Conservation (phyloP, 2,329 filamentous ascomycete genomes). For the Sporothrix pallida region DNA sequence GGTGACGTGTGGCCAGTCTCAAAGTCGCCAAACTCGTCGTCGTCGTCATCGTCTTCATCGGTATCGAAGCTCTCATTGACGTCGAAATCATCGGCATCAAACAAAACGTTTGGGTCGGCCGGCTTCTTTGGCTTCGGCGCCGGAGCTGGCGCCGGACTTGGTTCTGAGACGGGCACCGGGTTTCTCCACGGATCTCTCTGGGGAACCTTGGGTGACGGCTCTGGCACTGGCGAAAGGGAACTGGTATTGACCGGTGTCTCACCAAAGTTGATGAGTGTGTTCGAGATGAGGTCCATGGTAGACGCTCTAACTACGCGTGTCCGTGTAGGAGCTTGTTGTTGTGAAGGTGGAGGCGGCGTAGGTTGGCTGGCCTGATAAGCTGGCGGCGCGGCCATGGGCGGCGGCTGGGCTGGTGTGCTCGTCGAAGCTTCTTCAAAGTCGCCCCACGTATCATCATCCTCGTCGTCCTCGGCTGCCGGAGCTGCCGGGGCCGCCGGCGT, state of each 20-base stretch:
- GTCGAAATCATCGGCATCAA: conserved; percentile 67
- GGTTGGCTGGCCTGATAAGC: conserved; percentile 24
- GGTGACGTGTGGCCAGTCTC: conserved; percentile 38
- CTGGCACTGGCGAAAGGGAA: neutral
- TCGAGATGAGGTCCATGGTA: conserved; percentile 60
- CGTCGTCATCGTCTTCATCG: conserved; percentile 47
- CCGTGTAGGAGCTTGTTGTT: conserved; percentile 39
- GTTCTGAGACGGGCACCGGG: neutral
- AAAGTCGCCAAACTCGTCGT: conserved; percentile 42
- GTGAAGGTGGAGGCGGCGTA: conserved; percentile 12
- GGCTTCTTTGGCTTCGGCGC: conserved; percentile 38
- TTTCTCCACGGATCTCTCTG: conserved; percentile 25
- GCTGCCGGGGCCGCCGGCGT: conserved; percentile 37
- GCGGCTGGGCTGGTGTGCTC: neutral
- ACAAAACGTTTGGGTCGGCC: conserved; percentile 63
- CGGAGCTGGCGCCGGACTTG: neutral
- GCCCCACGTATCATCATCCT: conserved; percentile 69
- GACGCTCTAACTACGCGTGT: conserved; percentile 53
- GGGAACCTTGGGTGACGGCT: neutral
- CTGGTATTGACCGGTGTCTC: neutral
- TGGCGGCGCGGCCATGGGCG: conserved; percentile 26
- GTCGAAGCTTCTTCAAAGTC: conserved; percentile 66
- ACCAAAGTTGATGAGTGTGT: conserved; percentile 55
- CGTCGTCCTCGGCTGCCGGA: conserved; percentile 39
- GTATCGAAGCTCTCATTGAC: conserved; percentile 44